Conservation (phyloP, 495 filamentous ascomycete species). For the Cryomyces minteri region DNA sequence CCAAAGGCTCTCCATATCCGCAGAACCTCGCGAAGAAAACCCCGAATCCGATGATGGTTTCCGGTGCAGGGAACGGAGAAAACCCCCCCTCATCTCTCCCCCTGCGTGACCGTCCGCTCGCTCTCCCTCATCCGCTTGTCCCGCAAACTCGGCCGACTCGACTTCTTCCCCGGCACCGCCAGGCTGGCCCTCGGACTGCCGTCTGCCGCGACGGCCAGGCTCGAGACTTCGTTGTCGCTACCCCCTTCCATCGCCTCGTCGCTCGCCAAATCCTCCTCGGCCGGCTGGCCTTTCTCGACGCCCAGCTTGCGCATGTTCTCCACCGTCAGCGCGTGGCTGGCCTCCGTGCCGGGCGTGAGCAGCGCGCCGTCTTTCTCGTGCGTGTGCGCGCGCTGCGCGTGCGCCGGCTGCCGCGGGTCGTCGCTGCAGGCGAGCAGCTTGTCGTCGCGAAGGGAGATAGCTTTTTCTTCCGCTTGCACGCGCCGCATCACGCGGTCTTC, state of each 20-base stretch:
- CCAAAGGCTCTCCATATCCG: no score
- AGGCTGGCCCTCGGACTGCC: background rate
- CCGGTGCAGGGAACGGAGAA: no score
- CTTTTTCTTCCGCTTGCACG: conserved; percentile 27
- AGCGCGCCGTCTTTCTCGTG: background rate
- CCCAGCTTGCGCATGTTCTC: background rate
- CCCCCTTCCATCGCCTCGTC: background rate
- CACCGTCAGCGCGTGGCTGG: background rate
- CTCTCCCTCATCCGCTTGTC: background rate
- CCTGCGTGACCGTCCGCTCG: background rate
- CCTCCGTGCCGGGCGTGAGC: no score
- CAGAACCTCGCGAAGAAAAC: no score
- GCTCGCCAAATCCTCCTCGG: background rate
- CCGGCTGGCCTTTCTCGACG: background rate
- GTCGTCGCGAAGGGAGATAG: conserved; percentile 25
- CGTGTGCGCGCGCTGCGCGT: background rate
- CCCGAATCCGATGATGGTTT: no score
- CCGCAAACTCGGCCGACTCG: background rate
- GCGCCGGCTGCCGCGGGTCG: conserved; percentile 3
- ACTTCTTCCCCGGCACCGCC: background rate
- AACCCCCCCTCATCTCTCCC: background rate
- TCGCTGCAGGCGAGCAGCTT: conserved; percentile 24
- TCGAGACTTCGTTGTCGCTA: background rate
- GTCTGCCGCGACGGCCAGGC: background rate
- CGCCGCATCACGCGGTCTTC: conserved; percentile 14